Conservation (phyloP, 495 filamentous ascomycete genomes). For the Penicillium pulvis region DNA sequence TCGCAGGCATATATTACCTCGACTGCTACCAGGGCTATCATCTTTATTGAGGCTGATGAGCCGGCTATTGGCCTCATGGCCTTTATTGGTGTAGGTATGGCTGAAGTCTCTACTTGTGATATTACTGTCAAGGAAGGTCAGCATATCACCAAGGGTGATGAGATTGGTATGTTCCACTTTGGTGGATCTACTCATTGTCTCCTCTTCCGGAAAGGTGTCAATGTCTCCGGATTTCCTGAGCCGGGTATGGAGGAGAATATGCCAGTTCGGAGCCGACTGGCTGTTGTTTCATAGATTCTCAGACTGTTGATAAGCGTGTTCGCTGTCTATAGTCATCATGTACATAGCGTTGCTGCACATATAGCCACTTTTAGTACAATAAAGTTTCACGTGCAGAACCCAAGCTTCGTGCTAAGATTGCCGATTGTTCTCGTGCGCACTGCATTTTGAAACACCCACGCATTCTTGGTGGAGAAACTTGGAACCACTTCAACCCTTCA, state of each 20-base stretch:
- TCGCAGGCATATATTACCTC: conserved; percentile 64
- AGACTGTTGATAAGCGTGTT: neutral
- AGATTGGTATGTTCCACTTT: conserved; percentile 76
- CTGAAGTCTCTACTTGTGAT: conserved; percentile 70
- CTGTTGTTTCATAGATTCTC: conserved; percentile 32
- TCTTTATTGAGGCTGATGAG: conserved; percentile 71
- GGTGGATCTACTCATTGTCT: conserved; percentile 67
- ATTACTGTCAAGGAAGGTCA: conserved; percentile 64
- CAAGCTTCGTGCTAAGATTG: too few relatives aligned
- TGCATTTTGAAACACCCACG: too few relatives aligned
- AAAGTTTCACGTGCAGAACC: too few relatives aligned
- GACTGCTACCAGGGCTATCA: conserved; percentile 59
- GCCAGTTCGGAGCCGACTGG: conserved; percentile 57
- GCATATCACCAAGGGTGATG: conserved; percentile 62
- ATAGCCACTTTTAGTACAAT: too few relatives aligned
- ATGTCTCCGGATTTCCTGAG: conserved; percentile 50
- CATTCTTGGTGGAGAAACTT: too few relatives aligned
- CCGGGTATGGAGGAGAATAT: conserved; percentile 54
- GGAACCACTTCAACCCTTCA: too few relatives aligned
- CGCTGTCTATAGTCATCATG: too few relatives aligned
- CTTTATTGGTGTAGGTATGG: conserved; percentile 69
- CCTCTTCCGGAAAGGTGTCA: conserved; percentile 49
- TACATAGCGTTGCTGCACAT: too few relatives aligned
- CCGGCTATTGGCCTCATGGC: conserved; percentile 66
- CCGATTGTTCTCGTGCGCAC: too few relatives aligned